These are phyloP conservation scores for Chaetomiaceae sp. DNA, from an alignment of 2,329 filamentous ascomycete species.

Conservation along the genomic window DNA sequence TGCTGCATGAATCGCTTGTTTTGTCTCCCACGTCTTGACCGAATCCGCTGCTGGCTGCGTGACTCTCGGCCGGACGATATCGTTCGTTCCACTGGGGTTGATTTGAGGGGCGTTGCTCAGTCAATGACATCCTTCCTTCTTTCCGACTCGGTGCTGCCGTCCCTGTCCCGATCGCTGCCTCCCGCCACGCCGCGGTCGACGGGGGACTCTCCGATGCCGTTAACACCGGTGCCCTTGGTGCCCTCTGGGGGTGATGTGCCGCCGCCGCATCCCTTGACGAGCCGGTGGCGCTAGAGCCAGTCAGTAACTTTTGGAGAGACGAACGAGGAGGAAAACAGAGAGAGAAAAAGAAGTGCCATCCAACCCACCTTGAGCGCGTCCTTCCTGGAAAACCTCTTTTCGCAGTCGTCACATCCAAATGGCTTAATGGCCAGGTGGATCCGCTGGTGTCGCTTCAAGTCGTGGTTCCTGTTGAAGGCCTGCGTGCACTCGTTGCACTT, in stretches of 20 bases:
- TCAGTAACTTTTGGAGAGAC: no score
- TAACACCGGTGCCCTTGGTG: slow-evolving; percentile 7
- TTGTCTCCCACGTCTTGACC: no score
- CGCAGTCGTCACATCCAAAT: slow-evolving; percentile 84
- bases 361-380: slow-evolving; percentile 76
- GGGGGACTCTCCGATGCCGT: background rate
- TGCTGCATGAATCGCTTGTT: no score
- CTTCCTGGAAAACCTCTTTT: slow-evolving; percentile 95
- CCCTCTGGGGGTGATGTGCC: slow-evolving; percentile 31
- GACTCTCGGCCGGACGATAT: no score
- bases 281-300: slow-evolving; percentile 53
- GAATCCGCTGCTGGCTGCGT: no score
- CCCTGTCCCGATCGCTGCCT: slow-evolving; percentile 10
- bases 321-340: slow-evolving; percentile 4
- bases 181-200: slow-evolving; percentile 10
- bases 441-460: slow-evolving; percentile 90
- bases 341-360: background rate
- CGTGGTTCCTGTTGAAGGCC: slow-evolving; percentile 94
- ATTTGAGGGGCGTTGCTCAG: no score
- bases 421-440: slow-evolving; percentile 96
- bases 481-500: slow-evolving; percentile 90
- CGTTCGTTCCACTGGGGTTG: no score
- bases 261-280: slow-evolving; percentile 59
- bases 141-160: slow-evolving; percentile 17
- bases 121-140: no score